Percentiles rank a stretch among this genome's conserved stretches.
Evolutionary conservation across 441 rosid genomes (phyloP).

Genomic region (Aquilaria agallochum): DNA sequence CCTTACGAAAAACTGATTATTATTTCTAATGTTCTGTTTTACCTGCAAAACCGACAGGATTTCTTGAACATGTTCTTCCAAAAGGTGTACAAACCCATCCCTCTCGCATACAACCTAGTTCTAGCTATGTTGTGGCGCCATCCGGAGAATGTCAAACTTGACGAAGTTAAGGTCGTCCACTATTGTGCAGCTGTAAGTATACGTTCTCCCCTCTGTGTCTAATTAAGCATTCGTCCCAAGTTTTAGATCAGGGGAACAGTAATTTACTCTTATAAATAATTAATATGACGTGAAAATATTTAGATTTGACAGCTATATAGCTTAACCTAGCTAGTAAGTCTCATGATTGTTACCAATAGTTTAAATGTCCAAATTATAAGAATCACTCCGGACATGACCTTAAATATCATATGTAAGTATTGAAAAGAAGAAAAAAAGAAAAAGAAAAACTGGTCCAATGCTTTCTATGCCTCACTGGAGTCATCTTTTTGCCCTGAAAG

Average conservation of each 20-base stretch:
- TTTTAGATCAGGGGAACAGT: too few relatives aligned
- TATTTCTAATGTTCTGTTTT: not conserved
- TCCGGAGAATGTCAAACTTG: constrained; percentile 52
- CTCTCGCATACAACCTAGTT: constrained; percentile 50
- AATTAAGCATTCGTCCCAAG: not conserved
- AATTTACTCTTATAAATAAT: too few relatives aligned
- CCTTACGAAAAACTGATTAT: too few relatives aligned
- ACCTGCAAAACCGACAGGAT: constrained; percentile 26
- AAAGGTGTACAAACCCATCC: constrained; percentile 54
- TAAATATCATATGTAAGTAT: too few relatives aligned
- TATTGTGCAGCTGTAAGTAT: constrained; percentile 63
- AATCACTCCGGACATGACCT: too few relatives aligned
- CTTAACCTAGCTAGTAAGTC: too few relatives aligned
- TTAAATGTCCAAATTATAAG: too few relatives aligned
- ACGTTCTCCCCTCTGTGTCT: not conserved
- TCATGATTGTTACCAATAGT: too few relatives aligned
- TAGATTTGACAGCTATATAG: too few relatives aligned
- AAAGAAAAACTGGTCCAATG: too few relatives aligned
- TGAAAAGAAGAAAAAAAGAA: too few relatives aligned
- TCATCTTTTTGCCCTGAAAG: constrained; percentile 13
- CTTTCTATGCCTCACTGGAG: not conserved
- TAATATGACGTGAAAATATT: too few relatives aligned
- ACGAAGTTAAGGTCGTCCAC: constrained; percentile 49
- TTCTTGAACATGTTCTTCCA: constrained; percentile 60
- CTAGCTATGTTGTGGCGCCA: constrained; percentile 74